Conservation (phyloP, 768 basidiomycete genomes). For the Suillus cothurnatus region DNA sequence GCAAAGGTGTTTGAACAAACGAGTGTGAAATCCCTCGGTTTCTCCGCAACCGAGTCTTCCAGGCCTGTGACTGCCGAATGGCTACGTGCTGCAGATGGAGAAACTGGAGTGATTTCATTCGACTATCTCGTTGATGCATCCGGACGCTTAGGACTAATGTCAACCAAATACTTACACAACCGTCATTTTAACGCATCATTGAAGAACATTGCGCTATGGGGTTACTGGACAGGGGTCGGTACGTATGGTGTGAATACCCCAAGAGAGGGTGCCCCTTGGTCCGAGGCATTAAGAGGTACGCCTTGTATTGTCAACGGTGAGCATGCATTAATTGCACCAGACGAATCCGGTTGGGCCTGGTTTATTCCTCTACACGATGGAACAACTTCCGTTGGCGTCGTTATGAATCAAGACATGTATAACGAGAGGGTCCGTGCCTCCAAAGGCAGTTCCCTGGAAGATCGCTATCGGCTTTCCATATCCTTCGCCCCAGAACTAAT, state of each 20-base stretch:
- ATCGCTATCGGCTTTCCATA: conserved; percentile 50
- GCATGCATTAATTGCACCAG: conserved; percentile 33
- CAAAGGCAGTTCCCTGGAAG: conserved; percentile 31
- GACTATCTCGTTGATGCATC: conserved; percentile 74
- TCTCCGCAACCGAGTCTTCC: conserved; percentile 34
- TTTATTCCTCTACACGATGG: conserved; percentile 70
- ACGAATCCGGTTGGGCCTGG: conserved; percentile 75
- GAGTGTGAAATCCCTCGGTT: conserved; percentile 47
- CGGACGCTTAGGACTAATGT: conserved; percentile 72
- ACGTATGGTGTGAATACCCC: conserved; percentile 52
- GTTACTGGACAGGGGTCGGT: conserved; percentile 63
- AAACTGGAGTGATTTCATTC: conserved; percentile 57
- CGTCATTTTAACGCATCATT: conserved; percentile 67
- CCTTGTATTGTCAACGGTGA: conserved; percentile 1
- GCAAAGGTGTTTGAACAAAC: conserved; percentile 51
- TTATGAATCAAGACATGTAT: conserved; percentile 57
- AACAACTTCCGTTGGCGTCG: conserved; percentile 62
- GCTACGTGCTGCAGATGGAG: conserved; percentile 23
- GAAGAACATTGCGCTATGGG: conserved; percentile 79
- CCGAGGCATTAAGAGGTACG: conserved; percentile 70
- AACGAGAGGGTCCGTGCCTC: conserved; percentile 37
- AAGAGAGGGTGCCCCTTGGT: conserved; percentile 63
- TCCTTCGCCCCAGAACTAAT: conserved; percentile 48
- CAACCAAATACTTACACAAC: conserved; percentile 68
- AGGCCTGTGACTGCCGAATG: conserved; percentile 43